These are phyloP conservation scores for Paracamarosporium sp. DNA, from an alignment of 2,329 filamentous ascomycete genomes.

Conservation along the genomic window DNA sequence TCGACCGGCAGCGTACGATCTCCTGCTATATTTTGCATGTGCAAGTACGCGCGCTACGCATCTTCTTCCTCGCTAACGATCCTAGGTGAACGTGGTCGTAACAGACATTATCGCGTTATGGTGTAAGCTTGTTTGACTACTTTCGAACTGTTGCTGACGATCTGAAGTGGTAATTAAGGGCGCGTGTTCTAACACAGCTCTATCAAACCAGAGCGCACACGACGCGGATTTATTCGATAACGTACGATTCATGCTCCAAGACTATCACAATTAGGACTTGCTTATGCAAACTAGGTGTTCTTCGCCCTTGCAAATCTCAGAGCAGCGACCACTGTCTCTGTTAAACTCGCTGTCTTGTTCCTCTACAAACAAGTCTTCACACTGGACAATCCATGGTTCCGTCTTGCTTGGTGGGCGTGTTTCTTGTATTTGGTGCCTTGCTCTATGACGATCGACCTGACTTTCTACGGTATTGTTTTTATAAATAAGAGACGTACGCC, in stretches of 20 bases:
- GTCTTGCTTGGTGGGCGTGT: neutral
- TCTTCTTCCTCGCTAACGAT: neutral
- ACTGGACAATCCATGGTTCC: neutral
- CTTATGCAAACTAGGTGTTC: neutral
- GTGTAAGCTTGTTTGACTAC: neutral
- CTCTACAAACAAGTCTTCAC: slow-evolving; percentile 1
- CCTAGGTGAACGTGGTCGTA: neutral
- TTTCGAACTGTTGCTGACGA: neutral
- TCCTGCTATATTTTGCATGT: neutral
- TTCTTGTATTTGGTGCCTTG: neutral
- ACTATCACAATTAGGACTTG: neutral
- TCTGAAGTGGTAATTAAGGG: neutral
- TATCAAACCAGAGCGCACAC: neutral
- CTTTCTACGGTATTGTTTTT: neutral
- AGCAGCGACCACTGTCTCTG: neutral
- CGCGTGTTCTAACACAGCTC: neutral
- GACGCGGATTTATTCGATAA: neutral
- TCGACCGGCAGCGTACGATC: neutral
- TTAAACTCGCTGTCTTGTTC: neutral
- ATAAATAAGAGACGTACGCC: neutral
- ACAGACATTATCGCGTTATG: neutral
- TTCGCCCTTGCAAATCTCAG: neutral
- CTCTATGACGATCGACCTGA: neutral
- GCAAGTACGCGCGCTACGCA: neutral
- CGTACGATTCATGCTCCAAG: neutral